These are phyloP conservation scores for Chrysoporthe deuterocubensis DNA, from an alignment of 2,329 filamentous ascomycete genomes.

Conservation along the genomic window DNA sequence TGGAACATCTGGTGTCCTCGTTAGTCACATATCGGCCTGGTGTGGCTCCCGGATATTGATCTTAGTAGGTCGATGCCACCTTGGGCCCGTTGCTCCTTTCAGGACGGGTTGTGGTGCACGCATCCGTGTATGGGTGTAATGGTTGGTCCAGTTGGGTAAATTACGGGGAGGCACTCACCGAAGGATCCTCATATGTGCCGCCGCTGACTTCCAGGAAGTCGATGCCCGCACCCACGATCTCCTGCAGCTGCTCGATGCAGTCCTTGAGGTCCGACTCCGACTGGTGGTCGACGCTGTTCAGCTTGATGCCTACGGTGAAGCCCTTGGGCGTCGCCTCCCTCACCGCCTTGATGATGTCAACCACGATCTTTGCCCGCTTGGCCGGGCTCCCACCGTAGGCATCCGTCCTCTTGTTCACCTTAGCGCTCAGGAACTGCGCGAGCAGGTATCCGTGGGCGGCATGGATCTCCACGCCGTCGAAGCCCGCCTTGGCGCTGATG, in stretches of 20 bases:
- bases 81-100: too few relatives aligned
- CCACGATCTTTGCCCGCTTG: conserved; percentile 53
- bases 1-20: conserved; percentile 40
- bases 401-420: conserved; percentile 57
- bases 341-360: conserved; percentile 53
- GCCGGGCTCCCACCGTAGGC: conserved; percentile 57
- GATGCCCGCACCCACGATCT: conserved; percentile 52
- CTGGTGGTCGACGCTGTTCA: conserved; percentile 63
- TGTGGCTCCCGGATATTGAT: too few relatives aligned
- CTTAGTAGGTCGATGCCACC: too few relatives aligned
- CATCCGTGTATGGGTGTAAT: too few relatives aligned
- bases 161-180: conserved; percentile 37
- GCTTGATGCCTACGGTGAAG: conserved; percentile 58
- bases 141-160: neutral
- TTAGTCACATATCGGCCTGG: neutral
- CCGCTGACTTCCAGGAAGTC: conserved; percentile 74
- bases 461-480: conserved; percentile 51
- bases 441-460: conserved; percentile 62
- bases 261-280: conserved; percentile 50
- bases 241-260: conserved; percentile 61
- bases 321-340: conserved; percentile 40
- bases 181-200: conserved; percentile 60
- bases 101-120: too few relatives aligned
- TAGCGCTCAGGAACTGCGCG: conserved; percentile 56
- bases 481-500: conserved; percentile 50